Evolutionary conservation across 2,329 filamentous ascomycete species (phyloP), one percentile per base, ranked within the genome.

Genomic region (Hymenoscyphus albidus): DNA sequence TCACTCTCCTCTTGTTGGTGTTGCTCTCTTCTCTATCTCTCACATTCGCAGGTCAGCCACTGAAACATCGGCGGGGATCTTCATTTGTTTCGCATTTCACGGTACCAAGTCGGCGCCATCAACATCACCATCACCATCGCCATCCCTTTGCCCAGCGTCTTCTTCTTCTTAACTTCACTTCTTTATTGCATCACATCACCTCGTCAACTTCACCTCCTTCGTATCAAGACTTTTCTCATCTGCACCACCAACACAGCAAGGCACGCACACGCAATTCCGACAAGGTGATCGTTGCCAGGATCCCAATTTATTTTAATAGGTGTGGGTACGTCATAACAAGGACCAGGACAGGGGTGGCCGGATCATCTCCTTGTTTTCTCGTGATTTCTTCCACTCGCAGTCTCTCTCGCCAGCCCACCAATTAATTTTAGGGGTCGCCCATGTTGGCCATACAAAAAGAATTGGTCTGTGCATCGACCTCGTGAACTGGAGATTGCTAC

Each of bases 21-120:
- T 35, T 35, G 35, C 35, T 35, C 6, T 35, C 5, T 35, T 35
- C 35, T 35, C 5, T 35, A 6, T 6, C 35, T 7, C 9, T 35
- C 5, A 44, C 5, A 44, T 7, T 51, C 44, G 18, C 22, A n/a
- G 18, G 9, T 7, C 18, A 27, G 22, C 16, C n/a, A 22, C 40
- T 61, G 59, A 61, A 61, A 61, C 59, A 61, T 54, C 16, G 31
- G 39, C 59, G 59, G 54, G 59, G 42, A 61, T 61, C 59, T 42
- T 61, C 58, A 61, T 61, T 54, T 39, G 38, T 35, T 42, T 27
- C n/a, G 3, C 16, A 22, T 59, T 14, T 39, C 35, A 32, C 31
- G 57, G 18, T 39, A n/a, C 57, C 18, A 27, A 27, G 27, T 27
- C 27, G 27, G 3, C 27, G 27, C 27, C 27, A 27, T 27, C 27